Evolutionary conservation across 169 alveolate genomes (phyloP).

Genomic region (Theileria annulata): DNA sequence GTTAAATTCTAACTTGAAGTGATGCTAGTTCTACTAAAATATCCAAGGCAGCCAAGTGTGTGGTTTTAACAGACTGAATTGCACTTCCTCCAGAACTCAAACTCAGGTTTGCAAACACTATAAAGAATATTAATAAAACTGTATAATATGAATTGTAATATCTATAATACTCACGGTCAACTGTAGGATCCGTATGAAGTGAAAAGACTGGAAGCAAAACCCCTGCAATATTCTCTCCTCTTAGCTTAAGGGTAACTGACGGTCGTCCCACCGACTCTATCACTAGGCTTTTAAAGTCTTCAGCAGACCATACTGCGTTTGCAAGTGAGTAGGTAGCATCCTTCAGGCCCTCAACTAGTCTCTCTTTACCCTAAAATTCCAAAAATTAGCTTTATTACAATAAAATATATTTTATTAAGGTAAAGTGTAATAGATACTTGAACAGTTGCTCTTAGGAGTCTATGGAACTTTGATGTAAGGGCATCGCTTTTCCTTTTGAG

Average conservation of each 20-base stretch:
- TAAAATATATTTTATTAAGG: background rate
- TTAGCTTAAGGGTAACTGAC: constrained; percentile 85
- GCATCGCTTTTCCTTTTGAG: constrained; percentile 94
- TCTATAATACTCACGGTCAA: constrained; percentile 55
- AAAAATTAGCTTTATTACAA: background rate
- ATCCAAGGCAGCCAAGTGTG: constrained; percentile 76
- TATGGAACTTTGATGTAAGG: constrained; percentile 88
- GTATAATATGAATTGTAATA: background rate
- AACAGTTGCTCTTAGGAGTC: constrained; percentile 85
- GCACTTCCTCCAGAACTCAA: constrained; percentile 84
- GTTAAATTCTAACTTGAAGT: constrained; percentile 80
- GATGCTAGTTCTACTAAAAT: constrained; percentile 90
- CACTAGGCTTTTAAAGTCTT: constrained; percentile 86
- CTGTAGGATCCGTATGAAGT: constrained; percentile 87
- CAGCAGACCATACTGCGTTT: constrained; percentile 94
- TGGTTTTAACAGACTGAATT: constrained; percentile 78
- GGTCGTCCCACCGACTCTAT: constrained; percentile 91
- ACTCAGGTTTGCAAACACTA: constrained; percentile 75
- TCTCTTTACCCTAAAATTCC: constrained; percentile 69
- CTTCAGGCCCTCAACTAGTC: constrained; percentile 87
- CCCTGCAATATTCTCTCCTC: constrained; percentile 94
- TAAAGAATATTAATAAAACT: background rate
- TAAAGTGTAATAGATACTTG: constrained; percentile 73
- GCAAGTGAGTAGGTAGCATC: constrained; percentile 90
- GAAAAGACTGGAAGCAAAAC: constrained; percentile 91